These are phyloP conservation scores for Elongisporangium undulatum DNA, from an alignment of 352 stramenopile species.

Conservation along the genomic window DNA sequence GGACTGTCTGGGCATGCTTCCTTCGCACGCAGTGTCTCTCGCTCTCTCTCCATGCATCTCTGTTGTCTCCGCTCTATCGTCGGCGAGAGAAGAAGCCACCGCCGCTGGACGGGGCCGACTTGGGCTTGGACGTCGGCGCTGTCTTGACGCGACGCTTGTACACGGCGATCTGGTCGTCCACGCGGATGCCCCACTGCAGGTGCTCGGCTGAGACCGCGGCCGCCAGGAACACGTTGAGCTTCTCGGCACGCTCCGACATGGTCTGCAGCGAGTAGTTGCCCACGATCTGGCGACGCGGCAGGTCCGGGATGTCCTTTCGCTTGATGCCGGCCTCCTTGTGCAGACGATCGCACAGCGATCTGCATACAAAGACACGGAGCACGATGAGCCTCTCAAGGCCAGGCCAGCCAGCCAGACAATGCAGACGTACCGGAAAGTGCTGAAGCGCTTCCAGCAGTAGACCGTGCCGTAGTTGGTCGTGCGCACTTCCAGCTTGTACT, in stretches of 20 bases:
- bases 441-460: conserved; percentile 88
- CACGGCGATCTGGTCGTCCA: conserved; percentile 85
- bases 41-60: background rate
- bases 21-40: background rate
- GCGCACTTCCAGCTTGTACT: conserved; percentile 88
- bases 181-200: conserved; percentile 84
- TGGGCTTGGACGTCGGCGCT: conserved; percentile 13
- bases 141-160: conserved; percentile 89
- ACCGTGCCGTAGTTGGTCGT: conserved; percentile 87
- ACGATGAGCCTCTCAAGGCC: background rate
- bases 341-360: conserved; percentile 77
- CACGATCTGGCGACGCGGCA: conserved; percentile 78
- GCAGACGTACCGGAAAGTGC: conserved; percentile 69
- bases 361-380: conserved; percentile 12
- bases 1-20: background rate
- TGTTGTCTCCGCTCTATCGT: conserved; percentile 35
- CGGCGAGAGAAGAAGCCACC: conserved; percentile 62
- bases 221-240: conserved; percentile 81
- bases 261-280: conserved; percentile 83
- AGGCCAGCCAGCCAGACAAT: background rate
- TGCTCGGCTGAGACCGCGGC: conserved; percentile 76
- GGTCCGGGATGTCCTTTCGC: conserved; percentile 77
- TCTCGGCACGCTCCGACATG: conserved; percentile 79
- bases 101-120: conserved; percentile 10
- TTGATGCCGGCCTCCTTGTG: conserved; percentile 84